These are phyloP conservation scores for Backusella mclennaniae DNA, from an alignment of 192 early-diverging fungal genomes.

Conservation along the genomic window DNA sequence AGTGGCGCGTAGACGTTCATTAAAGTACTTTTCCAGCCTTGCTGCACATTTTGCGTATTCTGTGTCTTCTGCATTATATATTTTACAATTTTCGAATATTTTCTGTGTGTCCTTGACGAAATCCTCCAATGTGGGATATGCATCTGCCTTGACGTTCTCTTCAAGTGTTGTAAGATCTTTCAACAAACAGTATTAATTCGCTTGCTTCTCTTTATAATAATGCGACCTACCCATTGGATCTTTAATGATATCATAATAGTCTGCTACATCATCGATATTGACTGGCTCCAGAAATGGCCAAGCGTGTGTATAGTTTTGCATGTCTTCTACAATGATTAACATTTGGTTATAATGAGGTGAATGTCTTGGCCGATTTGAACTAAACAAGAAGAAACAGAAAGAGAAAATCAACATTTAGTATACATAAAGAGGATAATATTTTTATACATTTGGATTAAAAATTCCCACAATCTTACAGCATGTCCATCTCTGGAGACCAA, in stretches of 20 bases:
- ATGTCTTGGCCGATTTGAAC: conserved; percentile 44
- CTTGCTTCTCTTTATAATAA: neutral
- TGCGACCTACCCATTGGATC: conserved; percentile 86
- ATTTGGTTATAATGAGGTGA: conserved; percentile 61
- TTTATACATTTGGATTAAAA: neutral
- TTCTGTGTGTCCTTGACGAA: conserved; percentile 82
- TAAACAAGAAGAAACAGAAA: neutral
- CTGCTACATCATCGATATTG: conserved; percentile 77
- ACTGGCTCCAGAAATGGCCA: conserved; percentile 97
- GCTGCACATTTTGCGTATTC: conserved; percentile 79
- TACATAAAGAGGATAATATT: neutral
- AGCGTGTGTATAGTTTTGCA: conserved; percentile 72
- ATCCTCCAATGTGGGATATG: conserved; percentile 76
- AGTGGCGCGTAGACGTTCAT: conserved; percentile 58
- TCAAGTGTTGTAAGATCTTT: conserved; percentile 81
- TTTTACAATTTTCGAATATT: conserved; percentile 91
- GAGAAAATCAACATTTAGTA: neutral
- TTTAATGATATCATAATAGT: conserved; percentile 94
- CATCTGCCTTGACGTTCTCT: conserved; percentile 80
- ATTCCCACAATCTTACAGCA: conserved; percentile 18
- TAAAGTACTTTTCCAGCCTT: conserved; percentile 73
- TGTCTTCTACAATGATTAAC: conserved; percentile 68
- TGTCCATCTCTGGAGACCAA: conserved; percentile 89
- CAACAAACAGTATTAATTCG: neutral
- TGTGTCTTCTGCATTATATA: conserved; percentile 90